Evolutionary conservation across 148 eudicot genomes (phyloP), one percentile per base, ranked within the genome.

Genomic region (Rhododendron griersonianum): DNA sequence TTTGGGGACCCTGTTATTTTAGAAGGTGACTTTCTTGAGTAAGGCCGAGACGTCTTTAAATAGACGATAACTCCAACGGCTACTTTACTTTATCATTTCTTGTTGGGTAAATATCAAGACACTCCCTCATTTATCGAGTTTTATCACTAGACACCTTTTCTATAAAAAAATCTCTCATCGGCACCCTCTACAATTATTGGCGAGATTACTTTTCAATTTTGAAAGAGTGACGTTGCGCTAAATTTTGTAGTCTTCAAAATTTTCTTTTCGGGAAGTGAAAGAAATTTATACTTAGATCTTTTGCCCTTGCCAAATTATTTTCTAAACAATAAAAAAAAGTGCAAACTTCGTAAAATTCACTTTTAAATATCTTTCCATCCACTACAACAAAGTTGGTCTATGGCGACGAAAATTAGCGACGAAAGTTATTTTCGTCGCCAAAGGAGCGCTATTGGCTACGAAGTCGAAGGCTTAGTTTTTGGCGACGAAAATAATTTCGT

Each of bases 21-120:
- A n/a, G 25, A 41, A 78, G 48, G 51, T 11, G 3, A 30, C 35
- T 48, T 81, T 45, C 33, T 37, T 14, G 15, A 4, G n/a, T 0
- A 16, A 6, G 5, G 51, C 3, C 41, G 53, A 37, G 47, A 47
- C 16, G 15, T 83, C 78, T 50, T 87, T 87, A 83, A 35, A 87
- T 83, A 87, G 88, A 61, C 10, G 41, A 69, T 44, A 0, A 39
- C 55, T 69, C 41, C 59, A 84, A 87, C 89, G 86, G 86, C 86
- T 87, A 87, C 80, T 87, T 84, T 67, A 55, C 59, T 30, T 55
- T 21, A 59, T 23, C 2, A 0, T 33, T 45, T 78, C 3, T 61
- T 4, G 61, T 16, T 81, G 25, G 14, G 28, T n/a, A 33, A 45
- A 10, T 4, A 4, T 41, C 23, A 3, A 13, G 30, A 19, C 39